Percentiles rank a stretch among this genome's conserved stretches.
Evolutionary conservation across 257 asterid genomes (phyloP).

Genomic region (Thymus mandschuricus): DNA sequence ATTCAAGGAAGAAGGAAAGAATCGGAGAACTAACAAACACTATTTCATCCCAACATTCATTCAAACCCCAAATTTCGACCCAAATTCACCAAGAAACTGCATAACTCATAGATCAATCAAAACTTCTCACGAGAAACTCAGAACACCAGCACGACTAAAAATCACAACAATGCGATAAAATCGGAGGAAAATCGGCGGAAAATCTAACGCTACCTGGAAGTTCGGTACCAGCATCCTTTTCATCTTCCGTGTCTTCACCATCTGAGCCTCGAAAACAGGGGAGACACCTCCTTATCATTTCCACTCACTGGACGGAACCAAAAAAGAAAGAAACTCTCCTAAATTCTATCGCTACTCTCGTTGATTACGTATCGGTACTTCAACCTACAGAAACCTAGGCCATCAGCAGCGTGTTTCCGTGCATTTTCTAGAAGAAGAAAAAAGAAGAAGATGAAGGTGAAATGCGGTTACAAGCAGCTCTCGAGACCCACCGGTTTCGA

Average conservation of each 20-base stretch:
- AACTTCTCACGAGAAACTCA: too few species aligned
- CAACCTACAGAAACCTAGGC: slow-evolving; percentile 31
- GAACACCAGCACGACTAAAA: neutral
- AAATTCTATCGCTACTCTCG: slow-evolving; percentile 28
- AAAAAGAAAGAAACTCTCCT: slow-evolving; percentile 42
- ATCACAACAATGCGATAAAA: slow-evolving; percentile 23
- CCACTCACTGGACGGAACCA: slow-evolving; percentile 25
- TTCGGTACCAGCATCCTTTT: too few species aligned
- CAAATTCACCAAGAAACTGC: slow-evolving; percentile 26
- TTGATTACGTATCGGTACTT: neutral
- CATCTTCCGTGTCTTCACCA: too few species aligned
- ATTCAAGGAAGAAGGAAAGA: neutral
- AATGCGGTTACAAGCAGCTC: slow-evolving; percentile 46
- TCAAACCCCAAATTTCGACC: neutral
- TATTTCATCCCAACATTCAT: too few species aligned
- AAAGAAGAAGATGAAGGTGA: slow-evolving; percentile 8
- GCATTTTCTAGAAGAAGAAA: slow-evolving; percentile 1
- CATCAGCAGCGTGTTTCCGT: slow-evolving; percentile 40
- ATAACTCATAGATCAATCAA: slow-evolving; percentile 37
- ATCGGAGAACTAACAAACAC: neutral
- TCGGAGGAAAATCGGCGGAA: too few species aligned
- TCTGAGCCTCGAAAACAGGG: slow-evolving; percentile 46
- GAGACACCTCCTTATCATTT: slow-evolving; percentile 68
- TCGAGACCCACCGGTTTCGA: slow-evolving; percentile 45
- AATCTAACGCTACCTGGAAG: slow-evolving; percentile 51